Evolutionary conservation across 2,329 filamentous ascomycete genomes (phyloP).

Genomic region (Tolypocladium ophioglossoides): DNA sequence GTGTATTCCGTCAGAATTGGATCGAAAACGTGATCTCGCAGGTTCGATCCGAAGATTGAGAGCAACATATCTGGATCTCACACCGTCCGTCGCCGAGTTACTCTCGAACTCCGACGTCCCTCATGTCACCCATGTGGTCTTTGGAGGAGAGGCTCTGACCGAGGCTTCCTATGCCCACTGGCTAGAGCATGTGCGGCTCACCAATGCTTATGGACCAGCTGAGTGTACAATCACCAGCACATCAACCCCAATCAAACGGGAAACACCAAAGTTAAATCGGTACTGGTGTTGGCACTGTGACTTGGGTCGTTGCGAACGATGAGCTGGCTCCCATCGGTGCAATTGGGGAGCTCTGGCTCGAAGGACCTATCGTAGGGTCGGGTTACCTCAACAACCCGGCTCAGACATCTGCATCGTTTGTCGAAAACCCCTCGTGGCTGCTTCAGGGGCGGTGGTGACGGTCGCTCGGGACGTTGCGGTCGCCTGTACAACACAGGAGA

Average conservation of each 20-base stretch:
- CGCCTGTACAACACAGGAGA: conserved; percentile 13
- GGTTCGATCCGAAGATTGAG: background rate
- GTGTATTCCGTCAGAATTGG: conserved; percentile 30
- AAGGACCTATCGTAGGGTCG: conserved; percentile 12
- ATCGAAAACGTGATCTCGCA: background rate
- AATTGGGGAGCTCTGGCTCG: conserved; percentile 16
- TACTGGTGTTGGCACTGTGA: conserved; percentile 1
- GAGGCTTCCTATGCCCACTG: background rate
- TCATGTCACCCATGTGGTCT: background rate
- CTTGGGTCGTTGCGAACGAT: conserved; percentile 14
- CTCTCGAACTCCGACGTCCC: background rate
- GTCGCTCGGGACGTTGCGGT: background rate
- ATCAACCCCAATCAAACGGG: background rate
- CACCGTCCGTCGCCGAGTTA: conserved; percentile 1
- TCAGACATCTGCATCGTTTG: conserved; percentile 16
- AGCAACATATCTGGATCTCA: conserved; percentile 2
- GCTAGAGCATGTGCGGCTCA: conserved; percentile 9
- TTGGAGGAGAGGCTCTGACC: conserved; percentile 2
- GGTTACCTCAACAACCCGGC: conserved; percentile 12
- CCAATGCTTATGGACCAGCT: conserved; percentile 7
- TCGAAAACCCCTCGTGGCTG: conserved; percentile 15
- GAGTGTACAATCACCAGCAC: conserved; percentile 5
- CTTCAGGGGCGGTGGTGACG: background rate
- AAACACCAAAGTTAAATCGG: background rate
- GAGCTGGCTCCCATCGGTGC: conserved; percentile 10